A percentile compares a stretch with the other conserved stretches of the same genome.
phyloP scores from a whole-genome alignment of 371 early-diverging fungal species.

The Mortierella sp. region DNA sequence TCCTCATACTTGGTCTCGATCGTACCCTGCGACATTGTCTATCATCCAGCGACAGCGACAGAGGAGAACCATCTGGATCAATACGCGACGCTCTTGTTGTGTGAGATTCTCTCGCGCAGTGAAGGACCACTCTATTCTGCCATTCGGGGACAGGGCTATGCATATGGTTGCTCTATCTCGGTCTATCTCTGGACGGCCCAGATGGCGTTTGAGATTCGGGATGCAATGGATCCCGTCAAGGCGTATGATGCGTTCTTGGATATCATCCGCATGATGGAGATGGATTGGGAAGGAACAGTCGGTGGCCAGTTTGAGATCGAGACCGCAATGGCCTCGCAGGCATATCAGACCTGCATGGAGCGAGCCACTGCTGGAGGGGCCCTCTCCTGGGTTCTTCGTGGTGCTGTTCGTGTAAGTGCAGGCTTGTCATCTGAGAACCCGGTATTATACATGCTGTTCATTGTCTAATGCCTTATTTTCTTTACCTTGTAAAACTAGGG shows the following conservation, averaged over 20 bases:
- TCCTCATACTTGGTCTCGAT: slow-evolving; percentile 49
- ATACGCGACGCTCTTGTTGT: slow-evolving; percentile 63
- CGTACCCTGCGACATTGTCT: slow-evolving; percentile 56
- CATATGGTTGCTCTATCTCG: slow-evolving; percentile 71
- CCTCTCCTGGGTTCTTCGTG: slow-evolving; percentile 57
- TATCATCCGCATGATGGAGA: slow-evolving; percentile 60
- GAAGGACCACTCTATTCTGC: slow-evolving; percentile 82
- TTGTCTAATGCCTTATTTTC: slow-evolving; percentile 2
- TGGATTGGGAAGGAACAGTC: slow-evolving; percentile 59
- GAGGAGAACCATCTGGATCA: slow-evolving; percentile 49
- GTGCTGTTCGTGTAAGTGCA: slow-evolving; percentile 57
- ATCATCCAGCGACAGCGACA: slow-evolving; percentile 36
- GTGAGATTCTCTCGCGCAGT: slow-evolving; percentile 69
- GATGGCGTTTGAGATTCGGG: slow-evolving; percentile 63
- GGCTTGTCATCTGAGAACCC: background rate
- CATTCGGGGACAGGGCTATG: slow-evolving; percentile 80
- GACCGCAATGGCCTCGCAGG: slow-evolving; percentile 66
- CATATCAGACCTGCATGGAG: slow-evolving; percentile 60
- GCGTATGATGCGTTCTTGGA: slow-evolving; percentile 66
- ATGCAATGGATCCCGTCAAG: slow-evolving; percentile 65
- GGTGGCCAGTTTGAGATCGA: slow-evolving; percentile 64
- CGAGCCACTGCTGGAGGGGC: slow-evolving; percentile 62
- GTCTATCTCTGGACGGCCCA: slow-evolving; percentile 66
- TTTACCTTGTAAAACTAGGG: slow-evolving; percentile 19
- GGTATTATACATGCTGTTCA: background rate